Conservation (phyloP, 805 yeast species). For the Lipomyces mesembrius region DNA sequence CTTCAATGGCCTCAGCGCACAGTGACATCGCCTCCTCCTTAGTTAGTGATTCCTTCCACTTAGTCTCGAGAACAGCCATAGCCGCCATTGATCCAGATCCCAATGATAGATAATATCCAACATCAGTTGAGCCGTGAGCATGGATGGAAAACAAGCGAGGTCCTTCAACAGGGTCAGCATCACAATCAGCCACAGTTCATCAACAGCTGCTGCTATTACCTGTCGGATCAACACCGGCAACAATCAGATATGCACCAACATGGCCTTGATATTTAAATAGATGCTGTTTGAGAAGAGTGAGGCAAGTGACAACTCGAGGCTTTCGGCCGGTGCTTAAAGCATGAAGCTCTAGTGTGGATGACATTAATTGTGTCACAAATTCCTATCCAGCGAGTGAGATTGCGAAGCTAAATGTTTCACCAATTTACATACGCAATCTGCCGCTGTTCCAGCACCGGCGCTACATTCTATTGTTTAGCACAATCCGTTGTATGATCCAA, state of each 20-base stretch:
- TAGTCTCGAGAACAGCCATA: slow-evolving; percentile 92
- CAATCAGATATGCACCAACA: slow-evolving; percentile 94
- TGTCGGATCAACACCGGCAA: slow-evolving; percentile 97
- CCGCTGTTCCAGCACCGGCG: slow-evolving; percentile 99
- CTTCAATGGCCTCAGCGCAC: slow-evolving; percentile 90
- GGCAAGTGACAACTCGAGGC: slow-evolving; percentile 91
- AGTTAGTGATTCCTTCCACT: slow-evolving; percentile 78
- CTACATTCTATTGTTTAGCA: slow-evolving; percentile 44
- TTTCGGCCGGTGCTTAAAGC: slow-evolving; percentile 78
- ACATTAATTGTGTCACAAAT: slow-evolving; percentile 91
- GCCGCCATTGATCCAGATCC: slow-evolving; percentile 99
- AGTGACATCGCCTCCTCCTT: slow-evolving; percentile 90
- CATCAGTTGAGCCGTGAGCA: slow-evolving; percentile 98
- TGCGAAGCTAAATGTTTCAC: background rate
- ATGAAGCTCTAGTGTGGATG: slow-evolving; percentile 89
- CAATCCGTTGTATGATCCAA: background rate
- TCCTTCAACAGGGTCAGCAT: slow-evolving; percentile 22
- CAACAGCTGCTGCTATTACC: slow-evolving; percentile 53
- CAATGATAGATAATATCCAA: slow-evolving; percentile 87
- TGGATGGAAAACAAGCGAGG: slow-evolving; percentile 90
- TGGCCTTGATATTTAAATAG: slow-evolving; percentile 96
- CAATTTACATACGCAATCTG: slow-evolving; percentile 66
- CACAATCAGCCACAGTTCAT: background rate
- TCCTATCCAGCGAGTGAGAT: slow-evolving; percentile 49
- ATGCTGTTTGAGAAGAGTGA: slow-evolving; percentile 93